These are phyloP conservation scores for Fusarium fracticaudum DNA, from an alignment of 2,329 filamentous ascomycete species.

Conservation along the genomic window DNA sequence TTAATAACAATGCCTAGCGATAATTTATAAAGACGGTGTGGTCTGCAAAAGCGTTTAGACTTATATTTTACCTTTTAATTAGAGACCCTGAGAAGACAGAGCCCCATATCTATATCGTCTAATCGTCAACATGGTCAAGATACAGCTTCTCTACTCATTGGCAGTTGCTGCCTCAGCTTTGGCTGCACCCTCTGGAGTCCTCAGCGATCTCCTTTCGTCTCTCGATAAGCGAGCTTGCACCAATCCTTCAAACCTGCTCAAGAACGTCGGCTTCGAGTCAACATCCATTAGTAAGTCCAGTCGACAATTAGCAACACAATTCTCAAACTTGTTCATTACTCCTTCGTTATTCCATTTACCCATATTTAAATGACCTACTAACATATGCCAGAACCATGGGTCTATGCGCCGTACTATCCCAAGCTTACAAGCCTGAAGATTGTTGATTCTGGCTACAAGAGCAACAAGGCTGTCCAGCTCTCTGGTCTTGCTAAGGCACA, in stretches of 20 bases:
- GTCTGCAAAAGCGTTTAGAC: not conserved
- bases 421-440: not conserved
- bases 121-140: not conserved
- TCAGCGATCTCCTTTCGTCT: not conserved
- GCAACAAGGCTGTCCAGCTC: not conserved
- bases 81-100: rapidly evolving
- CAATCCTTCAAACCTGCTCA: not conserved
- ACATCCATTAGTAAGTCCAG: not conserved
- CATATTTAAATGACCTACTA: rapidly evolving
- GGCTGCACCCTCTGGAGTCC: not conserved
- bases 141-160: not conserved
- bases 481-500: not conserved
- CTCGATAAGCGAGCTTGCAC: not conserved
- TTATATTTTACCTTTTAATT: too few relatives aligned
- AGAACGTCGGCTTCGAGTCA: not conserved
- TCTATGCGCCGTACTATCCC: not conserved
- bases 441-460: not conserved
- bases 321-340: rapidly evolving
- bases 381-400: not conserved
- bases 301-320: not conserved
- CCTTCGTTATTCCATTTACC: rapidly evolving
- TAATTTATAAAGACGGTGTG: not conserved
- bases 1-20: not conserved
- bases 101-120: rapidly evolving
- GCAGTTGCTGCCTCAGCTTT: not conserved